A percentile compares a stretch with the other conserved stretches of the same genome.
Evolutionary conservation across 2,329 filamentous ascomycete species (phyloP).

Genomic region (Colletotrichum orbiculare): DNA sequence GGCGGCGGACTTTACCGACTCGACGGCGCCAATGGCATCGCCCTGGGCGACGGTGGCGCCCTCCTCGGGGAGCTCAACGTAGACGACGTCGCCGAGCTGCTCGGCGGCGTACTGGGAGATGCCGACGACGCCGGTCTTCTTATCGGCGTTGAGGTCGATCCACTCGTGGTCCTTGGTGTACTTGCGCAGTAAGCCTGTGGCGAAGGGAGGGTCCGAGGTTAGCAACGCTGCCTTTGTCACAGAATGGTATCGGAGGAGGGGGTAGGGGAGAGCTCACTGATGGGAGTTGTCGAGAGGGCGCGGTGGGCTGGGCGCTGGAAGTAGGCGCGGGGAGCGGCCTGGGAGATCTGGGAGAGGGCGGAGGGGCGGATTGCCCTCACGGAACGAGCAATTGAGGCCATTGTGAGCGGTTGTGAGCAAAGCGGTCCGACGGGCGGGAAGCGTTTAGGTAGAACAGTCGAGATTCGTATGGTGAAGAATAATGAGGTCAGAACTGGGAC

Average conservation of each 20-base stretch:
- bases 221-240: background rate
- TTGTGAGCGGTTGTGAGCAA: conserved; percentile 46
- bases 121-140: conserved; percentile 83
- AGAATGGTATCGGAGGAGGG: conserved; percentile 8
- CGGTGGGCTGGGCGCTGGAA: conserved; percentile 56
- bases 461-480: conserved; percentile 14
- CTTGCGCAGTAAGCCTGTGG: conserved; percentile 74
- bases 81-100: conserved; percentile 95
- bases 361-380: conserved; percentile 62
- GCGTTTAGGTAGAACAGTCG: conserved; percentile 5
- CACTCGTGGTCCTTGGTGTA: conserved; percentile 99
- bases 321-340: conserved; percentile 47
- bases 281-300: conserved; percentile 52
- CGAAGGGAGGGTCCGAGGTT: conserved; percentile 23
- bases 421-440: conserved; percentile 21
- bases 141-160: conserved; percentile 88
- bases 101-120: conserved; percentile 94
- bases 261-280: conserved; percentile 44
- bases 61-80: conserved; percentile 87
- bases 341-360: conserved; percentile 52
- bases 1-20: conserved; percentile 98
- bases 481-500: conserved; percentile 36
- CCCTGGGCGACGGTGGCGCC: conserved; percentile 77
- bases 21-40: conserved; percentile 92
- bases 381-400: conserved; percentile 72